Conservation (phyloP, 148 eudicot species). For the Suaeda aralocaspica region DNA sequence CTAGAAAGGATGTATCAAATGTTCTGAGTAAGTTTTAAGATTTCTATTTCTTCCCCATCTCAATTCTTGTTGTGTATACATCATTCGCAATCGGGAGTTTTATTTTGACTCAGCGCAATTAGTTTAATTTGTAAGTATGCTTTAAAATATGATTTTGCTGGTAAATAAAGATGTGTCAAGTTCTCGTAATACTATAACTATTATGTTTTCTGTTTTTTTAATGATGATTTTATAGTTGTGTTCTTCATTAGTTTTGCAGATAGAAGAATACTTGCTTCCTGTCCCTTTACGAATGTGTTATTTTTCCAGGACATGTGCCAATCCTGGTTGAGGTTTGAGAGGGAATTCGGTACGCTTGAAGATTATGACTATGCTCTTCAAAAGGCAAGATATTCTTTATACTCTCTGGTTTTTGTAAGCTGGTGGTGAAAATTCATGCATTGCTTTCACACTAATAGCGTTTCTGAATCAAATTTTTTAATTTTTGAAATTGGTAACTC, state of each 20-base stretch:
- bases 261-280: slow-evolving; percentile 31
- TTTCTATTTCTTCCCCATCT: not conserved
- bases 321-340: slow-evolving; percentile 89
- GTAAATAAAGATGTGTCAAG: not conserved
- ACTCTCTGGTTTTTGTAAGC: not conserved
- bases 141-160: not conserved
- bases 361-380: slow-evolving; percentile 70
- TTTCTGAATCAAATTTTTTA: too few species aligned
- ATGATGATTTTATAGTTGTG: not conserved
- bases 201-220: slow-evolving; percentile 2
- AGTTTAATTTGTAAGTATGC: not conserved
- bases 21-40: not conserved
- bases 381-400: slow-evolving; percentile 50
- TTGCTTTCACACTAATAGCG: not conserved
- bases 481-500: too few species aligned
- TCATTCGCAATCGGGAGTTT: not conserved
- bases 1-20: too few species aligned
- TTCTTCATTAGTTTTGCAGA: not conserved
- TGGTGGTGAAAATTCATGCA: too few species aligned
- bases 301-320: slow-evolving; percentile 82
- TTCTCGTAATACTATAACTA: not conserved
- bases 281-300: slow-evolving; percentile 25
- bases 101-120: not conserved
- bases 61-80: not conserved
- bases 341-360: slow-evolving; percentile 78